Evolutionary conservation across 306 rosid genomes (phyloP), one percentile per base, ranked within the genome.

Genomic region (Glycine latifolia): DNA sequence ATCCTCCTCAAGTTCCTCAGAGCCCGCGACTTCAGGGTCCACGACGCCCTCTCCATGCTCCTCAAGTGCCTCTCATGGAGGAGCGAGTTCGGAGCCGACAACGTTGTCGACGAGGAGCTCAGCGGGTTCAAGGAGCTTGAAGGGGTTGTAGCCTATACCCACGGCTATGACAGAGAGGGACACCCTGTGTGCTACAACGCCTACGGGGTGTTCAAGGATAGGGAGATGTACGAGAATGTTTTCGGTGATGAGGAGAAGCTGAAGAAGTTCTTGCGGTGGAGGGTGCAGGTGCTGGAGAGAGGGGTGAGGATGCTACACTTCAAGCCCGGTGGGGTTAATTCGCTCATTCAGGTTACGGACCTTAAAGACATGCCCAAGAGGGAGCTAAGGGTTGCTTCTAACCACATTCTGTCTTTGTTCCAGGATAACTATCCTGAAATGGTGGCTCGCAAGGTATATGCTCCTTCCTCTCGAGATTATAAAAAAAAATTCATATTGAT

Each of bases 341-440:
- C 98, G 0, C 67, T 94, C 6, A 90, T 94, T 68, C 98, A 94
- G 61, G 95, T 94, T 39, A 94, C 98, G 3, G 98, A 94, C 74
- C 97, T 94, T 12, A 94, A 92, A 67, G 97, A 94, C 85, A 94
- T 94, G 98, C 98, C 98, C 4, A 94, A 94, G 55, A 88, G 94
- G 14, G 97, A 94, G 88, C 97, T 94, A 16, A 87, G 97, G 20
- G 90, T 87, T 1, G 97, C 92, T 68, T 94, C 98, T 0, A 94
- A 94, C 77, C 95, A 92, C 12, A 94, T 94, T 39, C 91, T 94
- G 8, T 94, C 98, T 14, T 73, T 94, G 49, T 94, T 94, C 71
- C 98, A 94, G 78, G 98, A 94, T 7, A 94, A 94, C 71, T 94
- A 94, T 16, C 98, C 98, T 0, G 98, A 94, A 89, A 76, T 94